A percentile compares a stretch with the other conserved stretches of the same genome.
phyloP scores from a whole-genome alignment of 2,329 filamentous ascomycete genomes.

The Dothistroma pini region DNA sequence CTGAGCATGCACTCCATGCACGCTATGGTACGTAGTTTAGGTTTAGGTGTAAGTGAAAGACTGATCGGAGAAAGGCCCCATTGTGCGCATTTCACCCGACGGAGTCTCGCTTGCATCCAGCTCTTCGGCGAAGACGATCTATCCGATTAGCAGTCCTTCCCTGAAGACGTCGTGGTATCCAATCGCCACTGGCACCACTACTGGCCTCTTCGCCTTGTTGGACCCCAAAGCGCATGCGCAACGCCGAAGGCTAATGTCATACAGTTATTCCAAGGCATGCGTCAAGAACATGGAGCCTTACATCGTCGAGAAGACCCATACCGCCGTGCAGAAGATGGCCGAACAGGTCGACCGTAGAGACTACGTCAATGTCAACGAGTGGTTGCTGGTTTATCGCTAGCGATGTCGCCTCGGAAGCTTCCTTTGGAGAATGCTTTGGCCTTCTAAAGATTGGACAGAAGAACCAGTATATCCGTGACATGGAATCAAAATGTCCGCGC shows the following conservation, averaged over 20 bases:
- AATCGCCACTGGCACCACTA: background rate
- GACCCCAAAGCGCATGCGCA: constrained; percentile 6
- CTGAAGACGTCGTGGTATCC: constrained; percentile 4
- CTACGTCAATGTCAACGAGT: constrained; percentile 2
- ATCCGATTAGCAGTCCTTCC: constrained; percentile 5
- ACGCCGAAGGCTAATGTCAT: constrained; percentile 2
- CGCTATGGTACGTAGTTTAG: background rate
- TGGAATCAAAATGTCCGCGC: background rate
- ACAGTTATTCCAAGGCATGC: constrained; percentile 5
- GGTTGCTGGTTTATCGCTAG: constrained; percentile 9
- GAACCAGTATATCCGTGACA: constrained; percentile 5
- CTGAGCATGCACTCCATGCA: constrained; percentile 1
- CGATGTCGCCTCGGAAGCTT: constrained; percentile 3
- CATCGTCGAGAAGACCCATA: background rate
- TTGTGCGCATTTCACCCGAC: background rate
- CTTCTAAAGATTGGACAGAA: constrained; percentile 6
- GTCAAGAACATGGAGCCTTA: constrained; percentile 10
- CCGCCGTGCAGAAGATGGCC: constrained; percentile 3
- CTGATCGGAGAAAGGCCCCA: background rate
- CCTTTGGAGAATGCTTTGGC: constrained; percentile 7
- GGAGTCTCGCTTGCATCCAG: constrained; percentile 70
- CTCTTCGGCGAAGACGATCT: constrained; percentile 76
- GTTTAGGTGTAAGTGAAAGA: background rate
- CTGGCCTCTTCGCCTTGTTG: background rate
- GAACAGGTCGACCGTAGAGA: background rate